Base-by-base conservation (phyloP, 2,329 filamentous ascomycete species). In the Fusarium chlamydosporum region DNA sequence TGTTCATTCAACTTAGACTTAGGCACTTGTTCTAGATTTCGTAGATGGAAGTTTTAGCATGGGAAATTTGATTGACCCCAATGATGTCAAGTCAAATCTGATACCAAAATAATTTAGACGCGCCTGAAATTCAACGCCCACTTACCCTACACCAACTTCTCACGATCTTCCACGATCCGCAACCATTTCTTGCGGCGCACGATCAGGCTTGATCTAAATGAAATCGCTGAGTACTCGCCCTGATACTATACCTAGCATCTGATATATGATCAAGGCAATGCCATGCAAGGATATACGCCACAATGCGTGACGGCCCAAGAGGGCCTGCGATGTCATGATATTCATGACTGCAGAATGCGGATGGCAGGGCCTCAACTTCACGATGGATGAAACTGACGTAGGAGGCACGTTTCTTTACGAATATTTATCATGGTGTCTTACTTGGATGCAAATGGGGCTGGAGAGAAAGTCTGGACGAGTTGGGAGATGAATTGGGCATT, bases 141-240 rank as follows among this genome's bases (percentile, higher is more conserved):
- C 13, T 10, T 68, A 68, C 65, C 65, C 65, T 68, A 16, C 7
- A 68, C 41, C 7, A 9, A 15, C 3, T 56, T 12, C 8, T 41
- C 50, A 50, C 59, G 23, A 68, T 65, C 23, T 11, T 45, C 8
- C 7, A 46, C 35, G 58, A 67, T 64, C 48, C 20, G 15, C 12
- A 51, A 11, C n/a, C 23, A 23, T n/a, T 48, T 4, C 37, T 45
- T 51, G 3, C 34, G 38, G 20, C 23, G n/a, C 18, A n/a, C 47
- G 41, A 60, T 53, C 65, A 57, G 46, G 40, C 16, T 33, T 40
- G 38, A 50, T 53, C 64, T 40, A 15, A 23, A 37, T 50, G 4
- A 13, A 41, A 50, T 37, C 23, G 33, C 47, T 38, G 15, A 7
- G 12, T 26, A 7, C 31, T 27, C 46, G 12, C 12, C 33, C 16